Evolutionary conservation across 2,329 filamentous ascomycete species (phyloP).

Genomic region (Ophiocordyceps polyrhachis-furcata): DNA sequence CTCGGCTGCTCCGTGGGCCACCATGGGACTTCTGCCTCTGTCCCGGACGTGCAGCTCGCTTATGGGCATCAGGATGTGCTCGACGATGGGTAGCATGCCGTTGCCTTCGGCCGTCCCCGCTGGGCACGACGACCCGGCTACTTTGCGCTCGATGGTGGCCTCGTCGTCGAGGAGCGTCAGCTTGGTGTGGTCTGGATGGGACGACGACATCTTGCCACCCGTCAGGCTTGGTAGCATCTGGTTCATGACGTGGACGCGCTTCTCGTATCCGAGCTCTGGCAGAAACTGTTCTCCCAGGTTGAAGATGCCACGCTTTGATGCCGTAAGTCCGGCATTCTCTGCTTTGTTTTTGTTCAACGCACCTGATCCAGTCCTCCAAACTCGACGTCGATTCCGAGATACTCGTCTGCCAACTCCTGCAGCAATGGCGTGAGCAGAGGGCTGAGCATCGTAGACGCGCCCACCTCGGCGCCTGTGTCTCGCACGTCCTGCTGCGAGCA

Average conservation of each 20-base stretch:
- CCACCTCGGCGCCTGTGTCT: slow-evolving; percentile 1
- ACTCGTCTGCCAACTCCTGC: slow-evolving; percentile 1
- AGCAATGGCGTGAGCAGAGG: slow-evolving; percentile 1
- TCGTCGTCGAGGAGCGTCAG: slow-evolving; percentile 1
- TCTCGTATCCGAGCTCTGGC: slow-evolving; percentile 1
- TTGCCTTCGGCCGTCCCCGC: neutral
- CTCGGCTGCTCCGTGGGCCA: neutral
- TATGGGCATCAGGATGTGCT: slow-evolving; percentile 1
- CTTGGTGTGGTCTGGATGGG: neutral
- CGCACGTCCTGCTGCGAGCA: neutral
- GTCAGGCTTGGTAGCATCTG: slow-evolving; percentile 1
- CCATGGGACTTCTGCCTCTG: neutral
- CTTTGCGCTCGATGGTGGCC: neutral
- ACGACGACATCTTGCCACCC: slow-evolving; percentile 1
- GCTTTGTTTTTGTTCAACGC: no score
- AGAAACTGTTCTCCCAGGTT: slow-evolving; percentile 1
- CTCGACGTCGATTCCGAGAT: slow-evolving; percentile 1
- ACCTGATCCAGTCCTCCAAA: slow-evolving; percentile 1
- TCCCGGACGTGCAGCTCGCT: neutral
- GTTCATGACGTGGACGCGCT: slow-evolving; percentile 1
- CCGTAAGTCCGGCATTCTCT: no score
- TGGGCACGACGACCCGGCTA: neutral
- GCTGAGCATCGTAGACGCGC: slow-evolving; percentile 1
- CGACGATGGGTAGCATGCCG: neutral
- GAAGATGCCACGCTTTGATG: slow-evolving; percentile 1